Evolutionary conservation across 129 eudicot genomes (phyloP).

Genomic region (Helianthus annuus): DNA sequence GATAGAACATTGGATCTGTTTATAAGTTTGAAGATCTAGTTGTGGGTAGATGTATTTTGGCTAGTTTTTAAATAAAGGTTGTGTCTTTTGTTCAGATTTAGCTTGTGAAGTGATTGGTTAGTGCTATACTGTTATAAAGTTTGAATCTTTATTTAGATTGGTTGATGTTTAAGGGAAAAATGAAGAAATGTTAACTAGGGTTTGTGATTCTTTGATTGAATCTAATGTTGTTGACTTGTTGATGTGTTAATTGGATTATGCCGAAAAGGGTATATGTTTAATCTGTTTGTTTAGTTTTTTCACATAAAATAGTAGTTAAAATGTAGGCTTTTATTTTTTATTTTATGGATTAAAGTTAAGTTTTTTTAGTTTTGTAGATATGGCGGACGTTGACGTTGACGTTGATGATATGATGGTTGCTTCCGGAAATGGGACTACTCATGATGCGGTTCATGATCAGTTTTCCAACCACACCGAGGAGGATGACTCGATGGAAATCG

Average conservation of each 20-base stretch:
- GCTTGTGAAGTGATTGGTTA: constrained; percentile 14
- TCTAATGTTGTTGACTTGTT: background rate
- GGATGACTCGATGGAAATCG: constrained; percentile 31
- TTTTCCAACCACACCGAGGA: constrained; percentile 37
- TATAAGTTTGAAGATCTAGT: constrained; percentile 52
- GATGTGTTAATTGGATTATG: constrained; percentile 15
- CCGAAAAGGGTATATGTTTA: constrained; percentile 6
- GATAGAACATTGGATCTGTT: constrained; percentile 50
- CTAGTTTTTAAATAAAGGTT: constrained; percentile 3
- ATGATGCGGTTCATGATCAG: constrained; percentile 45
- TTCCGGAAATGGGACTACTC: constrained; percentile 48
- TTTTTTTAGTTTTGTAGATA: constrained; percentile 28
- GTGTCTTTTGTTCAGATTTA: constrained; percentile 22
- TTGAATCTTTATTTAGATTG: constrained; percentile 1
- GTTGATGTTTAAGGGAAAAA: constrained; percentile 18
- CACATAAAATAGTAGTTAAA: background rate
- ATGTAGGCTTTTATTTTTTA: background rate
- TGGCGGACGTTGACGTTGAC: constrained; percentile 70
- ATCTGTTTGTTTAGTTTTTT: background rate
- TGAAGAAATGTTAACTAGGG: constrained; percentile 28
- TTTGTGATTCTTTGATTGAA: constrained; percentile 23
- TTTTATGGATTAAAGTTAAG: background rate
- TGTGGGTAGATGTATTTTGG: constrained; percentile 22
- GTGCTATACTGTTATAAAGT: constrained; percentile 17
- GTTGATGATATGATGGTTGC: constrained; percentile 39